These are phyloP conservation scores for Dictyostelium intermedium DNA, from an alignment of 78 protist genomes.

Conservation along the genomic window DNA sequence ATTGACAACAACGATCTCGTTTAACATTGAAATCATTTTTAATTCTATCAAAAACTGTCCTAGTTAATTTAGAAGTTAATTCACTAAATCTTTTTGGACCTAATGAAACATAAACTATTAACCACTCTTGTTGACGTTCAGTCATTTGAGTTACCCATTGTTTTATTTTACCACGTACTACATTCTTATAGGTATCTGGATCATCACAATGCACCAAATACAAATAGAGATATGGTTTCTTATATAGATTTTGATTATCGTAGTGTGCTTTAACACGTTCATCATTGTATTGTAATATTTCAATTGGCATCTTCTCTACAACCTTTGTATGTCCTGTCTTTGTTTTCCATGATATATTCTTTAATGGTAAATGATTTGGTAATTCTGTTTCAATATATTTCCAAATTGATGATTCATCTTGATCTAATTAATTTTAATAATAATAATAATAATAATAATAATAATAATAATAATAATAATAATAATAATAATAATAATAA, in stretches of 20 bases:
- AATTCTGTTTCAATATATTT: constrained; percentile 62
- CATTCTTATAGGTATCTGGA: constrained; percentile 47
- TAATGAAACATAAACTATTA: constrained; percentile 46
- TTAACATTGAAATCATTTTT: constrained; percentile 72
- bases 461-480: not conserved
- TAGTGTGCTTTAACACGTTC: constrained; percentile 24
- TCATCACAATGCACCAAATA: constrained; percentile 77
- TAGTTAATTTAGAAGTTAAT: constrained; percentile 11
- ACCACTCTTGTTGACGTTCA: constrained; percentile 63
- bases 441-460: not conserved
- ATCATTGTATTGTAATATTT: constrained; percentile 29
- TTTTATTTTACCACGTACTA: constrained; percentile 17
- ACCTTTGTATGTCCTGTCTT: constrained; percentile 73
- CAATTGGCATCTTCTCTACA: constrained; percentile 65
- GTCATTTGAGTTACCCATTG: constrained; percentile 54
- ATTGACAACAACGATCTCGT: constrained; percentile 47
- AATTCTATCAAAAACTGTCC: constrained; percentile 56
- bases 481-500: not conserved
- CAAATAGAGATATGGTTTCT: constrained; percentile 61
- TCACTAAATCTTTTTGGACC: constrained; percentile 40
- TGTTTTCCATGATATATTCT: constrained; percentile 65
- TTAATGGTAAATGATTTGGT: constrained; percentile 48
- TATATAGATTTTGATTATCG: constrained; percentile 24
- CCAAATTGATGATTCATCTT: constrained; percentile 70
- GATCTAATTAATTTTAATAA: not conserved